Percentiles rank a stretch among this genome's conserved stretches.
phyloP scores from a whole-genome alignment of 179 eudicot genomes.

The Dionaea muscipula region DNA sequence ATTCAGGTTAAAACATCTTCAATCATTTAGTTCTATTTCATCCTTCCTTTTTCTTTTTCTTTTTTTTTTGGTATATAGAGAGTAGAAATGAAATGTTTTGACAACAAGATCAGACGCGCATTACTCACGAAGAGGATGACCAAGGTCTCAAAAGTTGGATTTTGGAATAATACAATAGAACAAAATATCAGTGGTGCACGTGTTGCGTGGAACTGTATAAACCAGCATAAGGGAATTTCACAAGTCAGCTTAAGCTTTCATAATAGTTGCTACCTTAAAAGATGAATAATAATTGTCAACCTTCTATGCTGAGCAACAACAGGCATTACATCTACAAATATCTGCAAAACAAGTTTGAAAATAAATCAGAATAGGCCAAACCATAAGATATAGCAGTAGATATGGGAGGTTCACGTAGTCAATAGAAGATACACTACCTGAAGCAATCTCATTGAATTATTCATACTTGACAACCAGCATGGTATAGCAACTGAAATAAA shows the following conservation, averaged over 20 bases:
- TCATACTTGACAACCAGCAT: slow-evolving; percentile 58
- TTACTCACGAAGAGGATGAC: neutral
- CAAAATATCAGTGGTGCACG: too few species aligned
- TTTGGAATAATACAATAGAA: too few species aligned
- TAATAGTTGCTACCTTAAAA: slow-evolving; percentile 45
- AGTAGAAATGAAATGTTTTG: too few species aligned
- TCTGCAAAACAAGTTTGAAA: slow-evolving; percentile 23
- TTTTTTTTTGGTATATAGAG: too few species aligned
- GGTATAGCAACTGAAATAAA: slow-evolving; percentile 70
- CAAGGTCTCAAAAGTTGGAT: neutral
- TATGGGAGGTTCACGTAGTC: neutral
- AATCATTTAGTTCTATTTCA: too few species aligned
- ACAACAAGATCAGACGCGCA: too few species aligned
- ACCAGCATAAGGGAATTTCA: too few species aligned
- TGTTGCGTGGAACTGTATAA: too few species aligned
- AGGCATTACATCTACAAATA: slow-evolving; percentile 57
- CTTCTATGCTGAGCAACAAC: slow-evolving; percentile 64
- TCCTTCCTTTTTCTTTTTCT: too few species aligned
- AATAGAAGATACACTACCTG: slow-evolving; percentile 30
- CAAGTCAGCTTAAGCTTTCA: too few species aligned
- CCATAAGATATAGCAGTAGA: slow-evolving; percentile 1
- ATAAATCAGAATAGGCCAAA: slow-evolving; percentile 5
- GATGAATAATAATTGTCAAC: slow-evolving; percentile 46
- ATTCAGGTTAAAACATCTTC: too few species aligned
- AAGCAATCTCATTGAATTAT: slow-evolving; percentile 38